phyloP scores from a whole-genome alignment of 768 basidiomycete species.

The Hortiboletus flavorubellus region DNA sequence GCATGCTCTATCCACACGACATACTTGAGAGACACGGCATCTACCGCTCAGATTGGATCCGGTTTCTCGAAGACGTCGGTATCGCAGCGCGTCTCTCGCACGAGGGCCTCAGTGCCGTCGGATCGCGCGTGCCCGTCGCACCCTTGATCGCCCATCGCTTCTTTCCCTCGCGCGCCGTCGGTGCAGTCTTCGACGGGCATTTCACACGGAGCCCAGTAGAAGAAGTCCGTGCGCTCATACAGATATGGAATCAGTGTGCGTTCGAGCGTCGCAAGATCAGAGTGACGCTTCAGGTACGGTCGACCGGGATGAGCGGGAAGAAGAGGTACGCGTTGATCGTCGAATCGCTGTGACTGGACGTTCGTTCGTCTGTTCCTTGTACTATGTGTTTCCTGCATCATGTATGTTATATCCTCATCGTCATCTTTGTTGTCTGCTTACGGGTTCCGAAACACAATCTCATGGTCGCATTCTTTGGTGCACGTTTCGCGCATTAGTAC shows the following conservation, averaged over 20 bases:
- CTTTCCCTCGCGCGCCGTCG: conserved; percentile 13
- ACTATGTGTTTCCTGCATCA: not conserved
- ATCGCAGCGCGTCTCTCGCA: conserved; percentile 27
- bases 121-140: conserved; percentile 20
- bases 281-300: conserved; percentile 15
- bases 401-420: not conserved
- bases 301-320: conserved; percentile 1
- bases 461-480: not conserved
- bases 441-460: not conserved
- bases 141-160: conserved; percentile 13
- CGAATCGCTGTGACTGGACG: conserved; percentile 22
- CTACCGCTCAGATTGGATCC: conserved; percentile 24
- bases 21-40: conserved; percentile 31
- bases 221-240: conserved; percentile 26
- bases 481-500: not conserved
- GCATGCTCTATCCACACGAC: conserved; percentile 22
- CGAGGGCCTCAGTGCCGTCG: conserved; percentile 20
- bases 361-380: not conserved
- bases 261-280: conserved; percentile 31
- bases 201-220: conserved; percentile 18
- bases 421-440: not conserved
- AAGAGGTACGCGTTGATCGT: conserved; percentile 19
- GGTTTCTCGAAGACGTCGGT: conserved; percentile 28
- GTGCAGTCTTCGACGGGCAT: conserved; percentile 17
- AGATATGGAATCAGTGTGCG: conserved; percentile 32